Evolutionary conservation across 2,329 filamentous ascomycete genomes (phyloP).

Genomic region (Colletotrichum theobromicola): DNA sequence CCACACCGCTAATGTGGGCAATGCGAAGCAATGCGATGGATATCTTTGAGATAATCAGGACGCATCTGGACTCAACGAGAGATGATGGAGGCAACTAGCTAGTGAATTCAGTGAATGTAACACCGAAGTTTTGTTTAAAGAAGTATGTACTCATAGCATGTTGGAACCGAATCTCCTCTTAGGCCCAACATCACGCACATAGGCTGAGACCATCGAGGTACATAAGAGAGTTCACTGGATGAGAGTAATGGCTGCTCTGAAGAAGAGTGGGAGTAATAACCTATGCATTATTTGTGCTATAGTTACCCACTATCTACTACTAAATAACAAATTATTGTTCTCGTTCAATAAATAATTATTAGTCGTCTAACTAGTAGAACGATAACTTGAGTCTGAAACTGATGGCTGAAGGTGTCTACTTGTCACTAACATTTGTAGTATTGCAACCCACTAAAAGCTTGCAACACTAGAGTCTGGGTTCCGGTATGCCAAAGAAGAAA

Average conservation of each 20-base stretch:
- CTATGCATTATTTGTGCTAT: background rate
- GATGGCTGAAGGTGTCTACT: background rate
- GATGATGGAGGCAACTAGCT: background rate
- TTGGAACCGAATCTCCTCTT: background rate
- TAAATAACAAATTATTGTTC: background rate
- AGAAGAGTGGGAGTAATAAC: background rate
- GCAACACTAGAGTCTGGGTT: background rate
- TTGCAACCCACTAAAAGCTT: background rate
- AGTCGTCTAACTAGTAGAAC: background rate
- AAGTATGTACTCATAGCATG: background rate
- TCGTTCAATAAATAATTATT: background rate
- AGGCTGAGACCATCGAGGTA: background rate
- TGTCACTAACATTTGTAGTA: background rate
- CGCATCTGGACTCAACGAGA: background rate
- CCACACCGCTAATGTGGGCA: constrained; percentile 1
- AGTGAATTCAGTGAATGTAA: background rate
- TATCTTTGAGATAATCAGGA: background rate
- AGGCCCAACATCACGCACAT: background rate
- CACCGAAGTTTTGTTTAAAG: background rate
- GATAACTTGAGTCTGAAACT: background rate
- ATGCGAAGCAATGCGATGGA: background rate
- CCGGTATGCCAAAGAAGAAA: background rate
- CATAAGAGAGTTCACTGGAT: background rate
- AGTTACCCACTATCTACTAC: background rate
- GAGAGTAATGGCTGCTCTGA: background rate